Evolutionary conservation across 148 eudicot species (phyloP).

Genomic region (Rhododendron kiyosumense): DNA sequence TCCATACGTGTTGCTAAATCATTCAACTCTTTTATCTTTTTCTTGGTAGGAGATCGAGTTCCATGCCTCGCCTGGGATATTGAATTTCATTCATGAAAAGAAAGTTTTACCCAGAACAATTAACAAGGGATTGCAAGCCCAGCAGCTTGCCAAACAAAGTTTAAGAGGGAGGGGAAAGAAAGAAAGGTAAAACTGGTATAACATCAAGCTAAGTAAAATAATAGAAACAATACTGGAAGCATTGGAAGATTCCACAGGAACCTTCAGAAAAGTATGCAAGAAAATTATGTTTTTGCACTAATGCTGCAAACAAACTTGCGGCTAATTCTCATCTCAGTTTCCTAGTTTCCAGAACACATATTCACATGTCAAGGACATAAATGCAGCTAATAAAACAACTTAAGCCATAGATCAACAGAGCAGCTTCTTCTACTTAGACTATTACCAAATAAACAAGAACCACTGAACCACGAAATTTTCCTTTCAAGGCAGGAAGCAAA

Average conservation of each 20-base stretch:
- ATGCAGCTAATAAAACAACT: neutral
- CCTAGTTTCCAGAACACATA: neutral
- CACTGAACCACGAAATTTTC: neutral
- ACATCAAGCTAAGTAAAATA: neutral
- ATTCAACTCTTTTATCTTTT: constrained; percentile 60
- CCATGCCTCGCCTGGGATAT: constrained; percentile 87
- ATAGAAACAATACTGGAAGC: neutral
- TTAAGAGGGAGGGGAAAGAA: neutral
- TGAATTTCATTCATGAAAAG: constrained; percentile 4
- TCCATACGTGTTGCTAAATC: constrained; percentile 47
- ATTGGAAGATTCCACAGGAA: neutral
- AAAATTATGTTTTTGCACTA: neutral
- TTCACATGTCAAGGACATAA: neutral
- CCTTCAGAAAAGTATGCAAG: neutral
- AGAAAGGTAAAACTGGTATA: neutral
- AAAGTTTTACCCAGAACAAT: neutral
- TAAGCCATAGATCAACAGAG: neutral
- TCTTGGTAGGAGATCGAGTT: constrained; percentile 95
- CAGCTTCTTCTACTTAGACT: neutral
- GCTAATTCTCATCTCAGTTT: neutral
- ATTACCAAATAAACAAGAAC: neutral
- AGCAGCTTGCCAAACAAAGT: neutral
- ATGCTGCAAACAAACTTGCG: neutral
- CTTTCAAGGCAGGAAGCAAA: neutral
- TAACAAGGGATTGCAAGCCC: neutral